phyloP scores from a whole-genome alignment of 2,329 filamentous ascomycete species.

The Cryphonectria nitschkei region DNA sequence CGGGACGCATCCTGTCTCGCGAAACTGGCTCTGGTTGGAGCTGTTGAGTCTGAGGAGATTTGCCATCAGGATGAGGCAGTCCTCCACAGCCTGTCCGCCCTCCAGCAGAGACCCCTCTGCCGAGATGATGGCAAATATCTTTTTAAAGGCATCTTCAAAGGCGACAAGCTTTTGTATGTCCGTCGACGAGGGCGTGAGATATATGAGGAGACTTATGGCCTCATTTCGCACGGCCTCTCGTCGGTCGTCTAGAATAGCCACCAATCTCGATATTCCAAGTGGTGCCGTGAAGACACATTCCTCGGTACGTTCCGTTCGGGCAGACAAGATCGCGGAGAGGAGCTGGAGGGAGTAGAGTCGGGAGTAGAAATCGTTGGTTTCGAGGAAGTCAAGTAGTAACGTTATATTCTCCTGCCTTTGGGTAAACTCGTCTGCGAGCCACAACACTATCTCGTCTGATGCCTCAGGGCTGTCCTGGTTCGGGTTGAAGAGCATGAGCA shows the following conservation, averaged over 20 bases:
- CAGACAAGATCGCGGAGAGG: slow-evolving; percentile 81
- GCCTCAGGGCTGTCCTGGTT: slow-evolving; percentile 80
- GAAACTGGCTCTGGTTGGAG: slow-evolving; percentile 92
- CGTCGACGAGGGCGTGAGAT: slow-evolving; percentile 81
- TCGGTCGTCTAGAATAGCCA: slow-evolving; percentile 80
- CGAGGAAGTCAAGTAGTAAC: slow-evolving; percentile 84
- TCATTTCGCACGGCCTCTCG: slow-evolving; percentile 89
- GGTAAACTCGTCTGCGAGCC: slow-evolving; percentile 97
- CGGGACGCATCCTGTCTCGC: slow-evolving; percentile 82
- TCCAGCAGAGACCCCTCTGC: slow-evolving; percentile 80
- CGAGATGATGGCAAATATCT: slow-evolving; percentile 80
- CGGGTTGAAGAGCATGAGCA: slow-evolving; percentile 86
- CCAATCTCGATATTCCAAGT: slow-evolving; percentile 83
- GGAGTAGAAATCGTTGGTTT: slow-evolving; percentile 85
- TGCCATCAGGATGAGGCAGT: slow-evolving; percentile 87
- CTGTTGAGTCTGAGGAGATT: slow-evolving; percentile 86
- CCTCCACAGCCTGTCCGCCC: slow-evolving; percentile 86
- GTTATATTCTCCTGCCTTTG: slow-evolving; percentile 97
- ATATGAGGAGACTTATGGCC: slow-evolving; percentile 82
- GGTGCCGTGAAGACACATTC: slow-evolving; percentile 92
- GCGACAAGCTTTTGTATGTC: slow-evolving; percentile 95
- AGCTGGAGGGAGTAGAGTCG: slow-evolving; percentile 90
- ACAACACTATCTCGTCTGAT: slow-evolving; percentile 92
- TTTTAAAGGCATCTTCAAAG: slow-evolving; percentile 92
- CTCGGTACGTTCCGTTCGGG: slow-evolving; percentile 88